Base-by-base conservation (phyloP, 129 eudicot genomes). In the Flaveria bidentis region DNA sequence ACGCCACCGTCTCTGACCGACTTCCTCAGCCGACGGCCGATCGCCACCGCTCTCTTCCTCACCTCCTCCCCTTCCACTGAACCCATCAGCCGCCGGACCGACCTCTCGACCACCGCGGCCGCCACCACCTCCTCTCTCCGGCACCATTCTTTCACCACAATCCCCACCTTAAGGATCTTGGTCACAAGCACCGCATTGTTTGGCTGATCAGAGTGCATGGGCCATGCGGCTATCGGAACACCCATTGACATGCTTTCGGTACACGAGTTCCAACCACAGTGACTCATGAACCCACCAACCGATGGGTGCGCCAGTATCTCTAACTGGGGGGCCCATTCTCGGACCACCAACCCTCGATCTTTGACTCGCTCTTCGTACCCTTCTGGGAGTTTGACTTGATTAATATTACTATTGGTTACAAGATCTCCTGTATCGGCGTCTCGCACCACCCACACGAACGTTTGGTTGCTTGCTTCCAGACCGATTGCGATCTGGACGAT, bases 121-220 rank as follows among this genome's bases (percentile, higher is more conserved):
- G 81, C 42, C 6, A 52, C 62, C 67, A 85, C 78, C 44, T 73
- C 2, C 53, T 81, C 72, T 9, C 51, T 36, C 0, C 73, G 47
- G 18, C 28, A 63, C 84, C 88, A 85, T 15, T 81, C 77, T 69
- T 69, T 85, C 15, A 83, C 87, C 9, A 23, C 14, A 8, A 83
- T 16, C 11, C 90, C 90, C 20, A 75, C 63, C 61, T 42, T 73
- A 23, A 86, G 79, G 3, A 81, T 49, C 42, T 73, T 50, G 16
- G 85, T 83, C 4, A 86, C 50, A 4, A 86, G 60, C 18, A 80
- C 14, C 0, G 73, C 78, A 7, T 86, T 86, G 60, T 72, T 73
- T 0, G 90, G 90, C 67, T 86, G 90, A 45, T 86, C 90, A 0
- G 87, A 86, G 16, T 86, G 90, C 85, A 86, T 83, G 4, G 90